phyloP scores from a whole-genome alignment of 306 rosid genomes.

The Arachis hypogaea region DNA sequence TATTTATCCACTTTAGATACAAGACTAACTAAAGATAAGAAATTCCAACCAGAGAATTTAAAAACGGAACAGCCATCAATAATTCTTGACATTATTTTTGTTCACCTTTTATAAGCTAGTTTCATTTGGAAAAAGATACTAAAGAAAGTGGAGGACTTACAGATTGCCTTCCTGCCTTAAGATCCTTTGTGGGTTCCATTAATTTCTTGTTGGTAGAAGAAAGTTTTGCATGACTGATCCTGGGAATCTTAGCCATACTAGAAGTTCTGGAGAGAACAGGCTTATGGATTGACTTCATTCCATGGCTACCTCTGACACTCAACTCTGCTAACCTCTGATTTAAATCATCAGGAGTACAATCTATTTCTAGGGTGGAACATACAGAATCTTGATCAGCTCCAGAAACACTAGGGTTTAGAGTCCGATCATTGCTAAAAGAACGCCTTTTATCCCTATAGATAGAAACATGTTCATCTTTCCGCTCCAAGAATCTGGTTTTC shows the following conservation, averaged over 20 bases:
- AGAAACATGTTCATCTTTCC: constrained; percentile 46
- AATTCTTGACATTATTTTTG: neutral
- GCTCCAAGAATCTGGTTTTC: constrained; percentile 80
- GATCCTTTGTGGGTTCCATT: constrained; percentile 54
- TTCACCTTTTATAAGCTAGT: neutral
- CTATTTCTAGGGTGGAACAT: constrained; percentile 73
- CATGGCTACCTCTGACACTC: constrained; percentile 46
- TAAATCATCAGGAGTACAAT: constrained; percentile 57
- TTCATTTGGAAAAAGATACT: neutral
- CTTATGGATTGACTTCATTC: constrained; percentile 53
- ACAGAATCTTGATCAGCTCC: constrained; percentile 76
- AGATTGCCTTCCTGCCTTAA: constrained; percentile 55
- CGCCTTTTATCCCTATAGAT: constrained; percentile 56
- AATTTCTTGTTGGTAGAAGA: constrained; percentile 57
- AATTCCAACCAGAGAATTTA: neutral
- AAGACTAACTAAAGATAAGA: neutral
- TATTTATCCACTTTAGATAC: neutral
- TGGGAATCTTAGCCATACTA: constrained; percentile 49
- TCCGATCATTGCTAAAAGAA: constrained; percentile 71
- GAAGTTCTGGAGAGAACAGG: constrained; percentile 56
- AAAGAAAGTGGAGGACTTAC: constrained; percentile 22
- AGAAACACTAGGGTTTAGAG: constrained; percentile 80
- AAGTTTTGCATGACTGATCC: constrained; percentile 52
- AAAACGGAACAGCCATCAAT: neutral
- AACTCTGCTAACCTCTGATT: constrained; percentile 55